A percentile compares a stretch with the other conserved stretches of the same genome.
These are phyloP conservation scores for Straminergon stramineum DNA, from an alignment of 225 moss, liverwort and hornwort genomes.

Conservation along the genomic window DNA sequence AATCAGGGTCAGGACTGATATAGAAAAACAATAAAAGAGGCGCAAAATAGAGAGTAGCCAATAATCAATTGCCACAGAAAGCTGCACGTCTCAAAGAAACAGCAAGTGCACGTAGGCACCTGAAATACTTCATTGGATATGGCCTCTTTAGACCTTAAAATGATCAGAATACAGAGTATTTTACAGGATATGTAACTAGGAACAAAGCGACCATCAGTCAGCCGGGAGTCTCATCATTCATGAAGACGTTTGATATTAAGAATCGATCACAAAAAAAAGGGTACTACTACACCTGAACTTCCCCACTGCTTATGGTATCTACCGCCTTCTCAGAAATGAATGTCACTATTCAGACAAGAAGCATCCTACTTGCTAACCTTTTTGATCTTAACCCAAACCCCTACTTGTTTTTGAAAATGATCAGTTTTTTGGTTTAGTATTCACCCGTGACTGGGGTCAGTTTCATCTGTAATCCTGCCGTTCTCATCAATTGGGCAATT, in stretches of 20 bases:
- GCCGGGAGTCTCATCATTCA: constrained; percentile 2
- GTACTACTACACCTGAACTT: not conserved
- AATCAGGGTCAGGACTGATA: not conserved
- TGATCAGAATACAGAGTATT: constrained; percentile 16
- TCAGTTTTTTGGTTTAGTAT: not conserved
- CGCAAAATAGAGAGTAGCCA: not conserved
- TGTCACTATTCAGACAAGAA: not conserved
- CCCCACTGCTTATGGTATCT: not conserved
- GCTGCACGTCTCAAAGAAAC: not conserved
- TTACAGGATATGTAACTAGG: constrained; percentile 24
- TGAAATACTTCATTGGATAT: not conserved
- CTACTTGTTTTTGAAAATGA: not conserved
- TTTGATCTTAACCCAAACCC: not conserved
- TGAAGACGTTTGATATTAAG: constrained; percentile 1
- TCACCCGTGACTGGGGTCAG: not conserved
- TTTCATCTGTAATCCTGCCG: constrained; percentile 10
- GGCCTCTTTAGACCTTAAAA: constrained; percentile 20
- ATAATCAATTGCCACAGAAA: not conserved
- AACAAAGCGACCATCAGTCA: not conserved
- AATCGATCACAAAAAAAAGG: constrained; percentile 8
- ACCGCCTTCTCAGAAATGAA: not conserved
- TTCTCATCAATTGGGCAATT: not conserved
- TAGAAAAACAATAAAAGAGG: not conserved
- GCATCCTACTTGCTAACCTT: not conserved
- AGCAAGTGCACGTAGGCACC: not conserved